Evolutionary conservation across 352 stramenopile genomes (phyloP), one percentile per base, ranked within the genome.

Genomic region (Saprolegnia parasitica): DNA sequence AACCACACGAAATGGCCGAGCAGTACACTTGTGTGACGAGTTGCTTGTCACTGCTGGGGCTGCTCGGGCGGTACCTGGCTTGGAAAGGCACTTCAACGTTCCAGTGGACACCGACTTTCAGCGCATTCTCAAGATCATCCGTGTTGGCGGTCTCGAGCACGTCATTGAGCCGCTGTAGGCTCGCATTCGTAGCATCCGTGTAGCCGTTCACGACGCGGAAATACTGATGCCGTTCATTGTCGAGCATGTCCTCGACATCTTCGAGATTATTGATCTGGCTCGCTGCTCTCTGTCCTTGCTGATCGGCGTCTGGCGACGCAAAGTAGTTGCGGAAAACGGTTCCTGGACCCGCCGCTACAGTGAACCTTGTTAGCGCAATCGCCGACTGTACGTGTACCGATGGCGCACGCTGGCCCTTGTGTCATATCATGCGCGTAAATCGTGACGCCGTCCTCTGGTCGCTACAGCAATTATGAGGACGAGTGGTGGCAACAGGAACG

Each of bases 241-340:
- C 56, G 35, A 74, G 49, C 54, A 73, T 20, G 23, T 13, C 39
- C 23, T 71, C 50, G 21, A 73, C 32, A 32, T 29, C 26, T 32
- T 70, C 45, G 50, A 77, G 46, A 32, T 67, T 74, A 39, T 74
- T 74, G n/a, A 74, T 15, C 50, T 74, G 71, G 21, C 39, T 37
- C n/a, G n/a, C 10, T 8, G 21, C 40, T 20, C 37, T 64, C n/a
- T 74, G 52, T 29, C 42, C 56, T 40, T 55, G 47, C 23, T 13
- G 0, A 56, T 39, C 21, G 18, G n/a, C 21, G 39, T 46, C 55
- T 16, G 15, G 11, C 42, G n/a, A 45, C 9, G 24, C 66, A 29
- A 80, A 64, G 54, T 80, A 80, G 56, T 80, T 80, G 9, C 75
- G 72, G 49, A 72, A 78, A 18, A 73, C 54, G 5, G 73, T 77